Base-by-base conservation (phyloP, 805 yeast genomes). In the Starmerella gropengiesseri region DNA sequence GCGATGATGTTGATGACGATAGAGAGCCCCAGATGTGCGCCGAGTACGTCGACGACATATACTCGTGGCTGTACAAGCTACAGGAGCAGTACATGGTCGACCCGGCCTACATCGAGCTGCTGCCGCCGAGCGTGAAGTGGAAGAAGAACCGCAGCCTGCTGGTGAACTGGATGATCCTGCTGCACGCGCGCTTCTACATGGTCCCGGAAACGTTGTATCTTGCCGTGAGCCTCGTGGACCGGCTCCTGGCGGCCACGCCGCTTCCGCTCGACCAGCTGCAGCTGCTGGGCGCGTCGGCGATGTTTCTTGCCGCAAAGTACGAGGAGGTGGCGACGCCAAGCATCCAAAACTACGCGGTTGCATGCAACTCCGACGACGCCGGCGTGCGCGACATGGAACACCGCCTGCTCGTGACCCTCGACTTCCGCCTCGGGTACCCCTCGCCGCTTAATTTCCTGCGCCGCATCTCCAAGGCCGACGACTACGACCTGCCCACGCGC, bases 81-180 rank as follows among this genome's bases (percentile, higher is more conserved):
- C 95, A 86, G 64, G 61, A 70, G 34, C 70, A 73, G 55, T 83
- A 89, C 36, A 65, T 83, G 55, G 94, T 86, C 16, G 56, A 62
- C 31, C 61, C 66, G 21, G 61, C 62, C 37, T 83, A 82, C 58
- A 62, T 82, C 28, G 68, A 64, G 48, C 70, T 75, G 61, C 82
- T 78, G 59, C 70, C 73, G 39, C 75, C 76, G 46, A 62, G 84
- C 52, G 75, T 80, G 54, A 30, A 36, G 7, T 94, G 95, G 44
- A 74, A 76, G 48, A 11, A 20, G 22, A 81, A 82, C 81, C 73
- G 96, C 52, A 78, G 85, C 7, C 81, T 86, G 40, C 65, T 86
- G 45, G 84, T 86, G n/a, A 95, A 87, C 63, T 86, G 96, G 96
- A 68, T 86, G 52, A 84, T 84, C 9, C 93, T 84, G 58, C 87